Conservation (phyloP, 2,329 filamentous ascomycete species). For the Ophiocordyceps camponoti-leonardi region DNA sequence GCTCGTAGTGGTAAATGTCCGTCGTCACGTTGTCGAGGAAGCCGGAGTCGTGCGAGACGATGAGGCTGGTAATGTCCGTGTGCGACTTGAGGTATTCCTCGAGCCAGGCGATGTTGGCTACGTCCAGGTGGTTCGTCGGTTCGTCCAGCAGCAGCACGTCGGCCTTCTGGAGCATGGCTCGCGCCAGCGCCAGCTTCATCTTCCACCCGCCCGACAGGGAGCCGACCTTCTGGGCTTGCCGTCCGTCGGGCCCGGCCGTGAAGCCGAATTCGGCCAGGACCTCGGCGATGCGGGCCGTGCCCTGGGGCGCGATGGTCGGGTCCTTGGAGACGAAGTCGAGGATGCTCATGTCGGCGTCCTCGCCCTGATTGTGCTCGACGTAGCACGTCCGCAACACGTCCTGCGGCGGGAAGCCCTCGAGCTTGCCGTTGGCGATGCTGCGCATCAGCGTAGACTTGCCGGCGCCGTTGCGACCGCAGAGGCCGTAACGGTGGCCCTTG, state of each 20-base stretch:
- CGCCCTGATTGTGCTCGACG: constrained; percentile 97
- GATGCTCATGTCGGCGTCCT: constrained; percentile 92
- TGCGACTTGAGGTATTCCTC: constrained; percentile 92
- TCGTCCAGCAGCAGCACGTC: constrained; percentile 94
- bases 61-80: constrained; percentile 89
- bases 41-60: constrained; percentile 94
- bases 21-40: constrained; percentile 97
- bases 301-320: constrained; percentile 65
- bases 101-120: constrained; percentile 90
- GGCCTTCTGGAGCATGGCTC: constrained; percentile 93
- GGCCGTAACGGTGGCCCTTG: constrained; percentile 93
- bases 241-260: constrained; percentile 72
- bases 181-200: constrained; percentile 95
- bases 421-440: constrained; percentile 84
- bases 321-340: constrained; percentile 86
- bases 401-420: constrained; percentile 89
- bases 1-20: constrained; percentile 97
- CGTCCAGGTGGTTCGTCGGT: constrained; percentile 96
- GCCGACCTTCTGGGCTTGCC: constrained; percentile 78
- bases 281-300: constrained; percentile 60
- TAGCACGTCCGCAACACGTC: constrained; percentile 92
- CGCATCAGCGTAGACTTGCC: constrained; percentile 99
- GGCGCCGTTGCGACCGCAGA: constrained; percentile 91
- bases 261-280: constrained; percentile 90
- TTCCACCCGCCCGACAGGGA: constrained; percentile 98